Evolutionary conservation across 768 basidiomycete genomes (phyloP).

Genomic region (Suillus sp.): DNA sequence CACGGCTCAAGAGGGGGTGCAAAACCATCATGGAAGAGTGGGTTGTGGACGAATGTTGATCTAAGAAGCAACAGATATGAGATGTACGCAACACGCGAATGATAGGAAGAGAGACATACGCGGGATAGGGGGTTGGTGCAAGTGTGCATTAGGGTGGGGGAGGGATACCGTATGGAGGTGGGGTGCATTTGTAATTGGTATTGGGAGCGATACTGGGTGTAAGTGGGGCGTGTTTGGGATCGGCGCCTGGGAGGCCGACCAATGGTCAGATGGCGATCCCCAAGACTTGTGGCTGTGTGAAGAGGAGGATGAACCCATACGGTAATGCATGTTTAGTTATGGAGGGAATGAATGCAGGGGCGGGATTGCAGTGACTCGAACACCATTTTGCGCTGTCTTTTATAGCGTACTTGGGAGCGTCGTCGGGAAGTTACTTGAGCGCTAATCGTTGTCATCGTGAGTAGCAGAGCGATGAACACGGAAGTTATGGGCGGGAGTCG

Average conservation of each 20-base stretch:
- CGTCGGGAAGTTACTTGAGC: conserved; percentile 27
- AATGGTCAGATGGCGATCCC: conserved; percentile 17
- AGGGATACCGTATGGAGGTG: conserved; percentile 31
- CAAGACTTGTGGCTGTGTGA: conserved; percentile 23
- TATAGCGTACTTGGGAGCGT: conserved; percentile 25
- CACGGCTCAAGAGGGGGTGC: conserved; percentile 26
- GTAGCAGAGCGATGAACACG: conserved; percentile 17
- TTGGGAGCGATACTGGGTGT: conserved; percentile 18
- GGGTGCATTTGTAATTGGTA: conserved; percentile 27
- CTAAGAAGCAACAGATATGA: conserved; percentile 17
- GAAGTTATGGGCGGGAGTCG: conserved; percentile 25
- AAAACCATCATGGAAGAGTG: conserved; percentile 23
- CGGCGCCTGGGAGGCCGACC: conserved; percentile 19
- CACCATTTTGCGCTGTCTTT: conserved; percentile 22
- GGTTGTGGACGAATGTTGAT: conserved; percentile 10
- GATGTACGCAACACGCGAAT: background rate
- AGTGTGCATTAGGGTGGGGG: conserved; percentile 34
- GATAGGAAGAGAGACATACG: conserved; percentile 20
- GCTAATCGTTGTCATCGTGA: conserved; percentile 7
- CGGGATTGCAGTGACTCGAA: conserved; percentile 22
- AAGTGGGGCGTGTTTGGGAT: conserved; percentile 26
- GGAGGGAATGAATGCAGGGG: too few relatives aligned
- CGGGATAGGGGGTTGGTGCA: conserved; percentile 21
- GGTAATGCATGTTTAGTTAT: conserved; percentile 21
- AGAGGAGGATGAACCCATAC: conserved; percentile 18